Conservation (phyloP, 1,139 yeast species). For the Hyphopichia wangnamkhiaoensis region DNA sequence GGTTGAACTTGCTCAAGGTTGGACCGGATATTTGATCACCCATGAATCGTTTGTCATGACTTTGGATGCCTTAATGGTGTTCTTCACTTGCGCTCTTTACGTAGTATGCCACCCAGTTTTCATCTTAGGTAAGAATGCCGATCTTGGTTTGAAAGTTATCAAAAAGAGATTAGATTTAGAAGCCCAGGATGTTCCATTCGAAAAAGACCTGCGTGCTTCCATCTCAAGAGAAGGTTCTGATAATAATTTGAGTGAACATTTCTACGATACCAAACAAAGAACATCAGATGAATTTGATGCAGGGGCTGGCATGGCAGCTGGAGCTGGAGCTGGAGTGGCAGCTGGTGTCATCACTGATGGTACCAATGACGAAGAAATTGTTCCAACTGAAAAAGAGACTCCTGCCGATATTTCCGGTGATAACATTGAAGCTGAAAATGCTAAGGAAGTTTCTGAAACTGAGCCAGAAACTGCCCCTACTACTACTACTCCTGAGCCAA, state of each 20-base stretch:
- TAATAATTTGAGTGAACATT: background rate
- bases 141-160: constrained; percentile 12
- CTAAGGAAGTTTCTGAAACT: background rate
- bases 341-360: no score
- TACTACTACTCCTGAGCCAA: no score
- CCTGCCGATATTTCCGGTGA: no score
- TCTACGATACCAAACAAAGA: constrained; percentile 2
- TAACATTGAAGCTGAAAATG: background rate
- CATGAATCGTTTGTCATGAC: constrained; percentile 29
- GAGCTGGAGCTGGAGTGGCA: background rate
- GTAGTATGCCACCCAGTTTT: constrained; percentile 28
- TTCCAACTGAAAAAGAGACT: background rate
- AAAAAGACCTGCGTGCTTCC: no score
- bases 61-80: constrained; percentile 28
- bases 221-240: background rate
- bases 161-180: constrained; percentile 6
- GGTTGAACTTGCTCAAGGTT: constrained; percentile 33
- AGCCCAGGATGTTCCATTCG: background rate
- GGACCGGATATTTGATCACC: constrained; percentile 35
- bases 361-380: background rate
- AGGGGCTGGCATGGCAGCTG: background rate
- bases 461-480: no score
- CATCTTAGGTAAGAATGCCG: constrained; percentile 23
- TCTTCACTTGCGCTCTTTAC: constrained; percentile 19
- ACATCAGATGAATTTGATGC: background rate